A percentile compares a stretch with the other conserved stretches of the same genome.
phyloP scores from a whole-genome alignment of 164 flowering plant genomes.

The Hamamelis virginiana region DNA sequence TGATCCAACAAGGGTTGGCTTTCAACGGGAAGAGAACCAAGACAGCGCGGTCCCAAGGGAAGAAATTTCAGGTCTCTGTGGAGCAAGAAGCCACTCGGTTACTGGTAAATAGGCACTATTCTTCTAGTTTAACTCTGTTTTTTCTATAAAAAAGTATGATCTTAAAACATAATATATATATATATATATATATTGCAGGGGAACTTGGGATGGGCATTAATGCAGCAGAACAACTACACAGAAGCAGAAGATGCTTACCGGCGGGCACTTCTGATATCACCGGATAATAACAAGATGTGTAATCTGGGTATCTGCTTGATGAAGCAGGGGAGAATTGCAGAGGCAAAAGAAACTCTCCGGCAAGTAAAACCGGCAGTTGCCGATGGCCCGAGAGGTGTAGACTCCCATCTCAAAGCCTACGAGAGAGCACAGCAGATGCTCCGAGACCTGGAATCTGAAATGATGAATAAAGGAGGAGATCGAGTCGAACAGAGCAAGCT shows the following conservation, averaged over 20 bases:
- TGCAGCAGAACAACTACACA: constrained; percentile 87
- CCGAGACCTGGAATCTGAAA: constrained; percentile 74
- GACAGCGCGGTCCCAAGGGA: constrained; percentile 96
- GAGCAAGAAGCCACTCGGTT: constrained; percentile 96
- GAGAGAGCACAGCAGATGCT: constrained; percentile 99
- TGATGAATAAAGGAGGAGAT: constrained; percentile 65
- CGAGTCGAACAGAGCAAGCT: constrained; percentile 66
- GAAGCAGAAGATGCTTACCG: constrained; percentile 92
- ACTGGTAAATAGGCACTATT: constrained; percentile 46
- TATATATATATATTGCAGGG: constrained; percentile 50
- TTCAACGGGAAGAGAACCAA: constrained; percentile 98
- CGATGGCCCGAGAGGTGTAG: constrained; percentile 88
- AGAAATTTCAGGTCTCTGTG: constrained; percentile 92
- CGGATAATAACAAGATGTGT: constrained; percentile 98
- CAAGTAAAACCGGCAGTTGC: constrained; percentile 74
- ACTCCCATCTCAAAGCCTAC: constrained; percentile 95
- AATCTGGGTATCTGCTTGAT: constrained; percentile 95
- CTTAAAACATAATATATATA: too few species aligned
- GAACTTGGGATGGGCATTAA: constrained; percentile 96
- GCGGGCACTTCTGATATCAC: constrained; percentile 73
- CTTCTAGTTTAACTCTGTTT: not conserved
- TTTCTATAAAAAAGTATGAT: not conserved
- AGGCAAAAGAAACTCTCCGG: constrained; percentile 82
- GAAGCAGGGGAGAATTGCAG: constrained; percentile 86
- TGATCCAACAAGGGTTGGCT: constrained; percentile 94